Conservation (phyloP, 768 basidiomycete genomes). For the Phylloporus rhodoxanthus region DNA sequence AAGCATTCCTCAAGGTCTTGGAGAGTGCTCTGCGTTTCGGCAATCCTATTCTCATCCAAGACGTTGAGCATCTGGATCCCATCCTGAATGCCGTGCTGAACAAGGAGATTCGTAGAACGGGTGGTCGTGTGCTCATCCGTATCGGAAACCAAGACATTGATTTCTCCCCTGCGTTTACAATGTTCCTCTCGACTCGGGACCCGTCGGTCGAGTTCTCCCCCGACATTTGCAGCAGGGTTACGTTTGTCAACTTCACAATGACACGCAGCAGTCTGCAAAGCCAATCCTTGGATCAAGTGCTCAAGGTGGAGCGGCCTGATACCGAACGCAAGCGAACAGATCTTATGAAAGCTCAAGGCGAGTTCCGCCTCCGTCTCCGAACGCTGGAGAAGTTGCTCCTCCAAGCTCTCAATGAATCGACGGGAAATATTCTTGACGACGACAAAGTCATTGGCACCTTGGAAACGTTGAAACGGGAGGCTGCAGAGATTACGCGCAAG, state of each 20-base stretch:
- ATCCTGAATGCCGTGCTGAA: slow-evolving; percentile 97
- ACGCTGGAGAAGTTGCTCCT: slow-evolving; percentile 89
- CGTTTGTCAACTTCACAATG: slow-evolving; percentile 97
- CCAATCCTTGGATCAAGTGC: slow-evolving; percentile 93
- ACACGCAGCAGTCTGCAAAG: slow-evolving; percentile 97
- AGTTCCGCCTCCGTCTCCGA: slow-evolving; percentile 88
- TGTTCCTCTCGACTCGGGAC: slow-evolving; percentile 97
- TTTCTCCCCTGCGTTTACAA: slow-evolving; percentile 98
- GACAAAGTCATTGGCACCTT: slow-evolving; percentile 97
- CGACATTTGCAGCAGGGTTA: slow-evolving; percentile 96
- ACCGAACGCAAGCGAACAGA: slow-evolving; percentile 94
- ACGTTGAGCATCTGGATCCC: slow-evolving; percentile 96
- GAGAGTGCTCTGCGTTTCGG: slow-evolving; percentile 99
- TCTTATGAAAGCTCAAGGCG: slow-evolving; percentile 96
- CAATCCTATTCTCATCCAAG: slow-evolving; percentile 94
- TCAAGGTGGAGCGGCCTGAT: slow-evolving; percentile 95
- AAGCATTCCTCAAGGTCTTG: slow-evolving; percentile 96
- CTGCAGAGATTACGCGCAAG: slow-evolving; percentile 91
- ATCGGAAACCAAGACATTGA: slow-evolving; percentile 98
- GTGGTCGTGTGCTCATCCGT: slow-evolving; percentile 94
- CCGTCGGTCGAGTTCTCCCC: slow-evolving; percentile 97
- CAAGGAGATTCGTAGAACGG: slow-evolving; percentile 91
- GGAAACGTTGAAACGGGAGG: slow-evolving; percentile 93
- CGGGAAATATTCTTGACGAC: slow-evolving; percentile 95
- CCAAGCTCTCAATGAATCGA: slow-evolving; percentile 93